A percentile compares a stretch with the other conserved stretches of the same genome.
These are phyloP conservation scores for Brassica rapa DNA, from an alignment of 345 rosid genomes.

Conservation along the genomic window DNA sequence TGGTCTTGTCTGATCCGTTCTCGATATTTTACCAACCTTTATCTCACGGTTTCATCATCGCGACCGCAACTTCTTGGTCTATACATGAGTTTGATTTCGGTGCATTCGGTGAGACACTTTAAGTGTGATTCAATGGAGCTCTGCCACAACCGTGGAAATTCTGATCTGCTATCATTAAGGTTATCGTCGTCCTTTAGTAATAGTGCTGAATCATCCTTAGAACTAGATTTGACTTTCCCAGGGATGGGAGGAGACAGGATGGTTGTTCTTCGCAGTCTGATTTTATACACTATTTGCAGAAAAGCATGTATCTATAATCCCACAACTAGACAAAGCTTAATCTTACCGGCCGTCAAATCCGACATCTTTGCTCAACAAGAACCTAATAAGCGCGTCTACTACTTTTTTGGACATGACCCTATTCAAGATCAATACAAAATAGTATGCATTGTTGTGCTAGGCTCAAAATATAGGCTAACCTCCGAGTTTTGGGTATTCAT, in stretches of 20 bases:
- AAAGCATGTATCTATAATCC: conserved; percentile 20
- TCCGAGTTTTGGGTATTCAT: conserved; percentile 17
- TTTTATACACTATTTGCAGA: background rate
- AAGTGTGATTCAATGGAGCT: background rate
- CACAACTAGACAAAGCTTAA: conserved; percentile 4
- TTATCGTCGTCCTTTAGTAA: background rate
- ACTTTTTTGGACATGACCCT: too few relatives aligned
- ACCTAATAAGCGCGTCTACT: too few relatives aligned
- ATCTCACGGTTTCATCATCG: background rate
- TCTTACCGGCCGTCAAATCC: too few relatives aligned
- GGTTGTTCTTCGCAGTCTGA: conserved; percentile 6
- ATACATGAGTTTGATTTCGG: background rate
- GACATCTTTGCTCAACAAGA: too few relatives aligned
- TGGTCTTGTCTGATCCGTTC: too few relatives aligned
- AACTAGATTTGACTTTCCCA: background rate
- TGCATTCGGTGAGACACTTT: background rate
- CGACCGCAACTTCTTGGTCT: background rate
- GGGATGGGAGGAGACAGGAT: conserved; percentile 2
- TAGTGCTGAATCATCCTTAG: background rate
- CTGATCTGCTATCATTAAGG: background rate
- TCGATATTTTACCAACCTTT: too few relatives aligned
- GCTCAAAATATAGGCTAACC: accelerated
- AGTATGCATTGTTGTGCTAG: background rate
- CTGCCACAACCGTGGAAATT: background rate
- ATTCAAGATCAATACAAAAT: background rate